These are phyloP conservation scores for Polygonum maritimum DNA, from an alignment of 148 eudicot species.

Conservation along the genomic window DNA sequence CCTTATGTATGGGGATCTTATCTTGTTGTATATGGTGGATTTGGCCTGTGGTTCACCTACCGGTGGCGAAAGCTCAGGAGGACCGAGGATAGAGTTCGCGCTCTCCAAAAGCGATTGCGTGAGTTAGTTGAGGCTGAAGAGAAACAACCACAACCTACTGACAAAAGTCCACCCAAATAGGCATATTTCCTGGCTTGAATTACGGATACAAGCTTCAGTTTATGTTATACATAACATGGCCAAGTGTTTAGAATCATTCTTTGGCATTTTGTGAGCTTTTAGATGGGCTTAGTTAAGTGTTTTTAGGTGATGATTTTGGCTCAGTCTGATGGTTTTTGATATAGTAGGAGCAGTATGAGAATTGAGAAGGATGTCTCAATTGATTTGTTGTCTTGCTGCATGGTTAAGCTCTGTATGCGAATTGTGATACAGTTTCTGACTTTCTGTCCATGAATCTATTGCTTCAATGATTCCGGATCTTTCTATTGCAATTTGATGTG, in stretches of 20 bases:
- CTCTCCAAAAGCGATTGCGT: conserved; percentile 61
- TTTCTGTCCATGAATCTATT: background rate
- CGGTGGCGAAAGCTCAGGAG: conserved; percentile 67
- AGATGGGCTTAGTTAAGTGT: background rate
- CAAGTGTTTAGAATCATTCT: background rate
- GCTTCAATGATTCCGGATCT: background rate
- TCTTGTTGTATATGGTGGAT: conserved; percentile 60
- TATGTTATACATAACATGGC: background rate
- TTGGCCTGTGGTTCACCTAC: conserved; percentile 69
- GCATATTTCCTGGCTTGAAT: background rate
- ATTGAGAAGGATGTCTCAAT: background rate
- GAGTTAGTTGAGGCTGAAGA: conserved; percentile 50
- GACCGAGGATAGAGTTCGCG: conserved; percentile 73
- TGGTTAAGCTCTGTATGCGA: background rate
- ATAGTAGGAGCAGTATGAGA: background rate
- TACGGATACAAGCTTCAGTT: background rate
- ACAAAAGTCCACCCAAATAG: conserved; percentile 24
- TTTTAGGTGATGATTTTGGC: background rate
- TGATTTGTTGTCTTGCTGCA: background rate
- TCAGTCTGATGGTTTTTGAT: background rate
- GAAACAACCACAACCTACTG: conserved; percentile 20
- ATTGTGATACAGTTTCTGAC: background rate
- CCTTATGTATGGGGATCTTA: conserved; percentile 88
- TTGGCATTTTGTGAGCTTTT: background rate
- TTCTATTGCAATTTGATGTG: too few species aligned